A percentile compares a stretch with the other conserved stretches of the same genome.
phyloP scores from a whole-genome alignment of 129 eudicot species.

The Tagetes erecta region DNA sequence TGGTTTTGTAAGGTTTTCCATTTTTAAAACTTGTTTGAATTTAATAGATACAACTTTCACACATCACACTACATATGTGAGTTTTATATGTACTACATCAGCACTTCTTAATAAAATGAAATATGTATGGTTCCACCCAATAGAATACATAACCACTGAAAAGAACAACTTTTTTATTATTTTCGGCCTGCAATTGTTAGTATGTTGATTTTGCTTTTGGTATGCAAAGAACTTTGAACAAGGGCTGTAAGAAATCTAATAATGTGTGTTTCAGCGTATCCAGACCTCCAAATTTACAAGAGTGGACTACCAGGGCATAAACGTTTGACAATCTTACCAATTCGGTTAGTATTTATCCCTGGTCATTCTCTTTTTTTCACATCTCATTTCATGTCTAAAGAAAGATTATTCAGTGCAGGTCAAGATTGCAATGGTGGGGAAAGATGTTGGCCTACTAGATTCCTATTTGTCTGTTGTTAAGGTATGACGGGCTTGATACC shows the following conservation, averaged over 20 bases:
- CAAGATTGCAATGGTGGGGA: slow-evolving; percentile 97
- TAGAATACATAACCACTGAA: neutral
- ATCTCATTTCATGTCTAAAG: slow-evolving; percentile 7
- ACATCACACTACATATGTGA: slow-evolving; percentile 65
- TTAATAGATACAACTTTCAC: too few species aligned
- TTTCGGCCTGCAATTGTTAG: slow-evolving; percentile 2
- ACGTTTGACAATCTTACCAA: slow-evolving; percentile 80
- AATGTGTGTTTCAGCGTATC: slow-evolving; percentile 66
- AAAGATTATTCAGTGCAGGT: slow-evolving; percentile 52
- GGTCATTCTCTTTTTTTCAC: slow-evolving; percentile 14
- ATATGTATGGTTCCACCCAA: slow-evolving; percentile 5
- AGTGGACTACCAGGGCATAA: slow-evolving; percentile 93
- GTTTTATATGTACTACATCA: slow-evolving; percentile 20
- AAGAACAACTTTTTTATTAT: slow-evolving; percentile 1
- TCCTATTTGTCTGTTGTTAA: slow-evolving; percentile 95
- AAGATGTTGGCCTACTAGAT: slow-evolving; percentile 87
- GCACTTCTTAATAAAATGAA: neutral
- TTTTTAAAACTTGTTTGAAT: too few species aligned
- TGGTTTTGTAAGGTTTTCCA: too few species aligned
- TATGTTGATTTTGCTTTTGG: neutral
- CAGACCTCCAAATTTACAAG: slow-evolving; percentile 67
- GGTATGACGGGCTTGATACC: slow-evolving; percentile 35
- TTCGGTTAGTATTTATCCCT: slow-evolving; percentile 54
- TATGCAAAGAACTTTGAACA: slow-evolving; percentile 5
- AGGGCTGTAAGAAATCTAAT: slow-evolving; percentile 20